Conservation (phyloP, 805 yeast genomes). For the Candida sanyiensis region DNA sequence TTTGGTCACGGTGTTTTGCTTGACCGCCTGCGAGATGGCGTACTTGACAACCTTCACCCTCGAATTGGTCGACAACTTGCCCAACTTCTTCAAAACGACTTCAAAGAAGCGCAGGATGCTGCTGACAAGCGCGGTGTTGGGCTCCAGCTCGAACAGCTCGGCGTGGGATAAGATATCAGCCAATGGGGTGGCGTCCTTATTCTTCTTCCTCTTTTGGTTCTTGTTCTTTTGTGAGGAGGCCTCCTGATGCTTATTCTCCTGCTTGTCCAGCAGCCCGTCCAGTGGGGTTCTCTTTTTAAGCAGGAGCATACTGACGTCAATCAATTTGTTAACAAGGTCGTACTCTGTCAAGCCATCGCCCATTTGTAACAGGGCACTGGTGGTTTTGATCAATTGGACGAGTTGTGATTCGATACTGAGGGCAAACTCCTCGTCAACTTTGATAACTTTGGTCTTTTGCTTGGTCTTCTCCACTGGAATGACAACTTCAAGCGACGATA, state of each 20-base stretch:
- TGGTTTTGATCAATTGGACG: slow-evolving; percentile 29
- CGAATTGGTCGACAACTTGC: slow-evolving; percentile 53
- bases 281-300: slow-evolving; percentile 30
- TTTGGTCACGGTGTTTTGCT: slow-evolving; percentile 26
- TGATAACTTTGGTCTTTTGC: slow-evolving; percentile 32
- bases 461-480: slow-evolving; percentile 45
- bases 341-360: slow-evolving; percentile 42
- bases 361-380: slow-evolving; percentile 26
- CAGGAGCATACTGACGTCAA: slow-evolving; percentile 49
- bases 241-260: slow-evolving; percentile 31
- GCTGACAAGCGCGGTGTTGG: slow-evolving; percentile 33
- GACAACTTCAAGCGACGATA: slow-evolving; percentile 50
- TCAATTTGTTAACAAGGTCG: slow-evolving; percentile 46
- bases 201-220: slow-evolving; percentile 36
- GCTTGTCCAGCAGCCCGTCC: slow-evolving; percentile 24
- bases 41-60: slow-evolving; percentile 52
- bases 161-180: slow-evolving; percentile 67
- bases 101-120: slow-evolving; percentile 39
- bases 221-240: slow-evolving; percentile 12
- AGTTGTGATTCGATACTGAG: slow-evolving; percentile 29
- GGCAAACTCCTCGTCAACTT: slow-evolving; percentile 32
- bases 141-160: slow-evolving; percentile 42
- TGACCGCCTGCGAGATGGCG: slow-evolving; percentile 34
- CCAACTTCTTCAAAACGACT: slow-evolving; percentile 40
- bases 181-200: slow-evolving; percentile 41